Percentiles rank a stretch among this genome's conserved stretches.
Evolutionary conservation across 768 basidiomycete genomes (phyloP).

Genomic region (Pilatotrama ljubarskyi): DNA sequence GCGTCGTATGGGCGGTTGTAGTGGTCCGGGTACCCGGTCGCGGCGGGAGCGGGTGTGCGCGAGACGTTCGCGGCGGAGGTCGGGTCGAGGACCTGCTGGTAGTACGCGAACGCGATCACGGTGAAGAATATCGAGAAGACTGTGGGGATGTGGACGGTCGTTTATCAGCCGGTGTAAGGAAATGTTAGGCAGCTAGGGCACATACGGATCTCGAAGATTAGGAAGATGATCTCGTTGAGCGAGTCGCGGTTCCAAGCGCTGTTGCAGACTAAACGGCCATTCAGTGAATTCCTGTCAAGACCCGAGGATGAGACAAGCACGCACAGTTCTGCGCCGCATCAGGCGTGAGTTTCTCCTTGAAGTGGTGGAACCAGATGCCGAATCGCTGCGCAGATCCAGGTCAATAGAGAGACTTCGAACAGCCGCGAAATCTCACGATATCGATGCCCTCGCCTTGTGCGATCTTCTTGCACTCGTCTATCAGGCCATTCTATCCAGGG

Average conservation of each 20-base stretch:
- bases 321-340: slow-evolving; percentile 50
- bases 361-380: slow-evolving; percentile 33
- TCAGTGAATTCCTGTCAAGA: not conserved
- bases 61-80: slow-evolving; percentile 51
- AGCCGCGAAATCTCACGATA: slow-evolving; percentile 33
- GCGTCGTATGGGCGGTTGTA: slow-evolving; percentile 60
- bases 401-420: not conserved
- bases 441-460: slow-evolving; percentile 36
- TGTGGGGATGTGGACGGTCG: slow-evolving; percentile 31
- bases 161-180: not conserved
- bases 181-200: slow-evolving; percentile 4
- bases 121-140: slow-evolving; percentile 63
- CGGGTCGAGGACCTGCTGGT: slow-evolving; percentile 75
- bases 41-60: slow-evolving; percentile 41
- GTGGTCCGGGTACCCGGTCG: slow-evolving; percentile 43
- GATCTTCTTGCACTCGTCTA: slow-evolving; percentile 52
- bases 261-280: slow-evolving; percentile 55
- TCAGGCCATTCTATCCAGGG: slow-evolving; percentile 50
- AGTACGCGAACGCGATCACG: slow-evolving; percentile 66
- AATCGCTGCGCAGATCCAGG: slow-evolving; percentile 21
- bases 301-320: slow-evolving; percentile 18
- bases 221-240: slow-evolving; percentile 64
- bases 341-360: slow-evolving; percentile 21
- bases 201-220: slow-evolving; percentile 62
- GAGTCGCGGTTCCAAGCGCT: slow-evolving; percentile 62